Evolutionary conservation across 441 rosid species (phyloP).

Genomic region (Macaranga tanarius): DNA sequence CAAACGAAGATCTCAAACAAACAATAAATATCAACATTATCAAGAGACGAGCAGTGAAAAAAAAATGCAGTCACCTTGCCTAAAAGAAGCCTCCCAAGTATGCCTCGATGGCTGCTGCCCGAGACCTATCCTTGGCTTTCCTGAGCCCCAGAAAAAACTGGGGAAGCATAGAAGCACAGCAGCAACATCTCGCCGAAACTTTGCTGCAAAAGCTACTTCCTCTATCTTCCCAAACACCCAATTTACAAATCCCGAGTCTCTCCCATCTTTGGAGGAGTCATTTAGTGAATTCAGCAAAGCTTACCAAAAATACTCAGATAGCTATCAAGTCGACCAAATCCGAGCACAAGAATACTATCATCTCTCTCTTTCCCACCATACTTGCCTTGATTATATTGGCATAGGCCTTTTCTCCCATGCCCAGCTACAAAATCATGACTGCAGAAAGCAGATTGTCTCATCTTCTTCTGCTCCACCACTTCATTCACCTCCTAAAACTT

Average conservation of each 20-base stretch:
- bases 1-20: conserved; percentile 1
- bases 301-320: conserved; percentile 58
- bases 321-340: conserved; percentile 55
- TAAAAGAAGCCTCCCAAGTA: conserved; percentile 40
- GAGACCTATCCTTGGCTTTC: conserved; percentile 30
- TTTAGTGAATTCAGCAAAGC: conserved; percentile 60
- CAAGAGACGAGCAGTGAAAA: not conserved
- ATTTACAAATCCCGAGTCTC: conserved; percentile 72
- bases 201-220: conserved; percentile 54
- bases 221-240: conserved; percentile 66
- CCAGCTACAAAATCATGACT: conserved; percentile 55
- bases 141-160: conserved; percentile 36
- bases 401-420: conserved; percentile 78
- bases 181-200: conserved; percentile 57
- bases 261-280: conserved; percentile 64
- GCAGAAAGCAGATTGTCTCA: conserved; percentile 34
- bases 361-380: conserved; percentile 55
- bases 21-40: conserved; percentile 3
- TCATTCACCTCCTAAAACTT: conserved; percentile 28
- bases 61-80: conserved; percentile 47
- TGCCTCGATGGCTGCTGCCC: conserved; percentile 71
- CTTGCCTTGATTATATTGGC: conserved; percentile 92
- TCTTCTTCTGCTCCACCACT: conserved; percentile 28
- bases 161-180: conserved; percentile 42
- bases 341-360: conserved; percentile 65